Evolutionary conservation across 352 stramenopile species (phyloP).

Genomic region (Pythium insidiosum): DNA sequence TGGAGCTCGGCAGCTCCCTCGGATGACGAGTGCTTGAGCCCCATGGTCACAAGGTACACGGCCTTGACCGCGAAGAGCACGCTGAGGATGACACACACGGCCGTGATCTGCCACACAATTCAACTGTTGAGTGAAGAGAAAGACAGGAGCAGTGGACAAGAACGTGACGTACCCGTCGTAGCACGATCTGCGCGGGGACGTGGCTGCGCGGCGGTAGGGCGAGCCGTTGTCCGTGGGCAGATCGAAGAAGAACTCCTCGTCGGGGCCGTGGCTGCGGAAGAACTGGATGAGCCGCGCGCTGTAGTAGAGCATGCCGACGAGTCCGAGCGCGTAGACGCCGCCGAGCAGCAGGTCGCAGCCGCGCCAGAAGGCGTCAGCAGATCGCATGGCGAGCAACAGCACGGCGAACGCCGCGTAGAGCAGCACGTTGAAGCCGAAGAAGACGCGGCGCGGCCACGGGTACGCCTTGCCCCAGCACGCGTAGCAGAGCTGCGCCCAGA

Average conservation of each 20-base stretch:
- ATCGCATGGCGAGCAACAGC: slow-evolving; percentile 33
- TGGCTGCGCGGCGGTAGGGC: slow-evolving; percentile 10
- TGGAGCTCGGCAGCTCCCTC: slow-evolving; percentile 56
- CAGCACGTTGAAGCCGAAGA: slow-evolving; percentile 71
- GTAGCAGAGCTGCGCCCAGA: slow-evolving; percentile 82
- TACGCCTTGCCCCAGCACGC: slow-evolving; percentile 69
- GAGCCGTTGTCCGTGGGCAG: slow-evolving; percentile 25
- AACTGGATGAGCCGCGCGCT: slow-evolving; percentile 72
- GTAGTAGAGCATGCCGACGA: slow-evolving; percentile 76
- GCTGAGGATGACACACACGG: slow-evolving; percentile 62
- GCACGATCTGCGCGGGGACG: slow-evolving; percentile 52
- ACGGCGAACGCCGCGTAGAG: slow-evolving; percentile 53
- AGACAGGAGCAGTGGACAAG: neutral
- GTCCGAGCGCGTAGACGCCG: slow-evolving; percentile 45
- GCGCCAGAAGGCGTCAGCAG: slow-evolving; percentile 48
- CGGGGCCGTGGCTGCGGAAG: slow-evolving; percentile 59
- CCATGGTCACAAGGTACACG: slow-evolving; percentile 67
- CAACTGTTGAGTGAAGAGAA: neutral
- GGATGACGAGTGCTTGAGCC: slow-evolving; percentile 46
- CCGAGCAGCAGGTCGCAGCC: slow-evolving; percentile 64
- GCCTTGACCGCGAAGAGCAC: slow-evolving; percentile 59
- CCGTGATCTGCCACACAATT: slow-evolving; percentile 60
- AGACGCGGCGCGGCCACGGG: slow-evolving; percentile 62
- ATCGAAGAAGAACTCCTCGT: slow-evolving; percentile 82
- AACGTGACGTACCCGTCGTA: slow-evolving; percentile 40